Evolutionary conservation across 2,329 filamentous ascomycete species (phyloP).

Genomic region (Pyricularia sp.): DNA sequence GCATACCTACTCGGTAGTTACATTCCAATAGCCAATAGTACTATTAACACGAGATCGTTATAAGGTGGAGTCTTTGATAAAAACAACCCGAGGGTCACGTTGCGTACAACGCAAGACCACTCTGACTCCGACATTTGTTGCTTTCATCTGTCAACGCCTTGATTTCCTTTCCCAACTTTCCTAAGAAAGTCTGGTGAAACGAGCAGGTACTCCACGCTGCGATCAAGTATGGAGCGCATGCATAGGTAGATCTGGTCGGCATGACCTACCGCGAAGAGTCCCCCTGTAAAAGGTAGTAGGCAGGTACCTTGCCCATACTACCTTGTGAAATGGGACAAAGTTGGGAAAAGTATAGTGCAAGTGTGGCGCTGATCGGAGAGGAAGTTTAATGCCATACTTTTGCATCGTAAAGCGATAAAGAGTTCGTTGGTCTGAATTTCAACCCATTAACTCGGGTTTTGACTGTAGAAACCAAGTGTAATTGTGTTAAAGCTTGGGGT

Average conservation of each 20-base stretch:
- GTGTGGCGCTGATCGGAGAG: not conserved
- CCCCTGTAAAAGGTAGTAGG: not conserved
- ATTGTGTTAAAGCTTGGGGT: not conserved
- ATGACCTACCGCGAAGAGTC: not conserved
- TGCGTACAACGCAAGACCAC: not conserved
- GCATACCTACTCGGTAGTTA: not conserved
- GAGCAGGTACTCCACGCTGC: not conserved
- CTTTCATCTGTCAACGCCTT: not conserved
- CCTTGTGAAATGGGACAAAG: not conserved
- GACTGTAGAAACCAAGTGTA: not conserved
- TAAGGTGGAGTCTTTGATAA: not conserved
- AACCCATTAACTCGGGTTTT: not conserved
- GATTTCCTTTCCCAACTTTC: not conserved
- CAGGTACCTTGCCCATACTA: not conserved
- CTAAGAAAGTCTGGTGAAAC: not conserved
- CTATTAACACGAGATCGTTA: not conserved
- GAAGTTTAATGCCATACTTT: not conserved
- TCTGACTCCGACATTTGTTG: not conserved
- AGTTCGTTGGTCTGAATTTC: not conserved
- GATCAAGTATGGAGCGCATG: not conserved
- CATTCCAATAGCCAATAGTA: no score
- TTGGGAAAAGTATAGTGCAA: not conserved
- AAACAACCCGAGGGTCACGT: not conserved
- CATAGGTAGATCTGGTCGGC: not conserved
- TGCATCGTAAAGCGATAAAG: not conserved